A percentile compares a stretch with the other conserved stretches of the same genome.
phyloP scores from a whole-genome alignment of 805 yeast species.

The Starmerella potacharoeniae region DNA sequence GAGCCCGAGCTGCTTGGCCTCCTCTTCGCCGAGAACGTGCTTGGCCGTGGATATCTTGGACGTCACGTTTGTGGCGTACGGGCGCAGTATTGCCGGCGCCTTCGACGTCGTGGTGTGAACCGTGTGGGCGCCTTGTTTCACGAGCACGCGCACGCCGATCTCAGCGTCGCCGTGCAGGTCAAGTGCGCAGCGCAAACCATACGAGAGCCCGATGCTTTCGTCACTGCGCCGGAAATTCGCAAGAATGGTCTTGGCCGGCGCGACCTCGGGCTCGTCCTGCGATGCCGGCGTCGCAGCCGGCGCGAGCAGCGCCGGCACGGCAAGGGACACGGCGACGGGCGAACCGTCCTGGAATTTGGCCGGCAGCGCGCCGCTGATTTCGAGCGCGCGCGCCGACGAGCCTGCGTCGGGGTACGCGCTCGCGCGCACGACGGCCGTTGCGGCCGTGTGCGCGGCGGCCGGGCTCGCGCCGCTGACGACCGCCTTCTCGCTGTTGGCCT shows the following conservation, averaged over 20 bases:
- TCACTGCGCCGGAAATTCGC: neutral
- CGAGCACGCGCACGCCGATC: conserved; percentile 33
- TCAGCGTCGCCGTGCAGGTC: neutral
- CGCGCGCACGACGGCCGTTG: neutral
- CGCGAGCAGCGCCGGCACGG: neutral
- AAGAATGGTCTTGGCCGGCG: neutral
- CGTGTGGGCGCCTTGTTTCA: conserved; percentile 27
- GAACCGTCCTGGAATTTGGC: neutral
- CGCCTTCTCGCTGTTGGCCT: neutral
- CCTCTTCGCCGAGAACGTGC: neutral
- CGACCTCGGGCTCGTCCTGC: neutral
- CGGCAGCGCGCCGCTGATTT: neutral
- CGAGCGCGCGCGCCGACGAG: neutral
- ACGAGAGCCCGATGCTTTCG: neutral
- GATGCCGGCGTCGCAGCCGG: neutral
- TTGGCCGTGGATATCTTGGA: neutral
- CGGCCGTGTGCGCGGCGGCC: neutral
- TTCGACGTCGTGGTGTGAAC: conserved; percentile 25
- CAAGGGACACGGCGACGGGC: neutral
- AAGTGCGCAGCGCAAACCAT: neutral
- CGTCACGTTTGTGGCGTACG: conserved; percentile 31
- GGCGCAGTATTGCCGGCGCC: conserved; percentile 39
- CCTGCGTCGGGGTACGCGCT: neutral
- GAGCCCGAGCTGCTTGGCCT: conserved; percentile 9
- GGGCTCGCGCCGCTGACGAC: neutral